Evolutionary conservation across 345 rosid genomes (phyloP).

Genomic region (Physaria fendleri): DNA sequence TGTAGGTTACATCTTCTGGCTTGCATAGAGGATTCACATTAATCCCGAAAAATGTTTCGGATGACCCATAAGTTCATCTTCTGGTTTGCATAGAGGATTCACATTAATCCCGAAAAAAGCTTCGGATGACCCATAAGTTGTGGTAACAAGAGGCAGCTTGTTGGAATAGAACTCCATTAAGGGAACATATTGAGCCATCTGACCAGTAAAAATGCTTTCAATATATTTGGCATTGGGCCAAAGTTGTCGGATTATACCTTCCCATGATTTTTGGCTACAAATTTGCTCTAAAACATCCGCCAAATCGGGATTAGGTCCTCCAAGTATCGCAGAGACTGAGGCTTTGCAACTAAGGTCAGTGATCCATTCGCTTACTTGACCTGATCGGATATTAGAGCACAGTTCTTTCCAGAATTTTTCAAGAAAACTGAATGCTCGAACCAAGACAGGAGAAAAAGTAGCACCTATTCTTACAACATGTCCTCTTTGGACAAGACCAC

Average conservation of each 20-base stretch:
- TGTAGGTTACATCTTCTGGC: constrained; percentile 57
- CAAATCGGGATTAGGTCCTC: constrained; percentile 31
- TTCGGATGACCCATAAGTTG: constrained; percentile 57
- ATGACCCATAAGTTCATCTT: constrained; percentile 52
- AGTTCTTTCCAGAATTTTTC: constrained; percentile 49
- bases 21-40: constrained; percentile 51
- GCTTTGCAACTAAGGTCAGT: constrained; percentile 36
- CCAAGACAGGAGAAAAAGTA: constrained; percentile 41
- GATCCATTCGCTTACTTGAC: constrained; percentile 56
- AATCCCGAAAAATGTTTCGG: constrained; percentile 54
- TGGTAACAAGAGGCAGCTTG: constrained; percentile 48
- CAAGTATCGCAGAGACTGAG: constrained; percentile 29
- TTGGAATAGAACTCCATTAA: constrained; percentile 54
- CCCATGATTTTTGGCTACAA: constrained; percentile 45
- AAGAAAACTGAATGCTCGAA: constrained; percentile 44
- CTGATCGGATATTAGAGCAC: constrained; percentile 41
- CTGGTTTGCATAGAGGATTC: constrained; percentile 47
- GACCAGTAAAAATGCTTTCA: constrained; percentile 47
- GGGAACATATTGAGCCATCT: constrained; percentile 53
- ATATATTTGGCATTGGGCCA: constrained; percentile 58
- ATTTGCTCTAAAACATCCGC: constrained; percentile 38
- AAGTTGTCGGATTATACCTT: constrained; percentile 51
- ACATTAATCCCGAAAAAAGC: constrained; percentile 50
- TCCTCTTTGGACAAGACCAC: constrained; percentile 45
- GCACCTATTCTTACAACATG: constrained; percentile 45